Evolutionary conservation across 1,139 yeast species (phyloP).

Genomic region (Scheffersomyces stambukii): DNA sequence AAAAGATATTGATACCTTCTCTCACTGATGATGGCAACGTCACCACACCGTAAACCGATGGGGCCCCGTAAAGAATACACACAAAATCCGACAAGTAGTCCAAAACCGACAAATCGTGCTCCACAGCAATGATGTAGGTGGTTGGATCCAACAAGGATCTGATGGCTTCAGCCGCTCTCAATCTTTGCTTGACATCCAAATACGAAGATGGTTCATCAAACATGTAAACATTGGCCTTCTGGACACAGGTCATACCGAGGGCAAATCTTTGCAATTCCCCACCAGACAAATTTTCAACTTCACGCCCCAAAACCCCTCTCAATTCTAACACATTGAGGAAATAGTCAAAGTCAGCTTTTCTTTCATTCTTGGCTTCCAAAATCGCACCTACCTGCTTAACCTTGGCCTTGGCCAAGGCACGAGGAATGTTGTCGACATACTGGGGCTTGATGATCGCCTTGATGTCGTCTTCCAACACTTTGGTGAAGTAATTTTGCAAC

Average conservation of each 20-base stretch:
- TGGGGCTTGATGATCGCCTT: constrained; percentile 97
- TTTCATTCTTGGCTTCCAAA: constrained; percentile 69
- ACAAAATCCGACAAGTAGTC: constrained; percentile 95
- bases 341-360: constrained; percentile 55
- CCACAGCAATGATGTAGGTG: constrained; percentile 88
- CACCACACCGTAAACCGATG: constrained; percentile 97
- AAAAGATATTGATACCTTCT: constrained; percentile 96
- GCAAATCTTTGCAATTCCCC: constrained; percentile 99
- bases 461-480: constrained; percentile 87
- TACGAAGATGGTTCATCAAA: constrained; percentile 99
- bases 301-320: constrained; percentile 71
- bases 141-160: constrained; percentile 76
- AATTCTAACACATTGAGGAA: constrained; percentile 71
- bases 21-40: constrained; percentile 94
- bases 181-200: constrained; percentile 96
- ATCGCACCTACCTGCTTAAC: constrained; percentile 83
- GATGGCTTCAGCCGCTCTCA: constrained; percentile 92
- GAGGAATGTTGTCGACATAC: constrained; percentile 94
- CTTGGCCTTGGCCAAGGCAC: constrained; percentile 86
- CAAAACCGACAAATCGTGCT: constrained; percentile 95
- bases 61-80: constrained; percentile 95
- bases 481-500: constrained; percentile 91
- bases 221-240: constrained; percentile 94
- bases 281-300: constrained; percentile 86
- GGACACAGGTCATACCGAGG: constrained; percentile 94